These are phyloP conservation scores for Boletus rubescentipes DNA, from an alignment of 768 basidiomycete genomes.

Conservation along the genomic window DNA sequence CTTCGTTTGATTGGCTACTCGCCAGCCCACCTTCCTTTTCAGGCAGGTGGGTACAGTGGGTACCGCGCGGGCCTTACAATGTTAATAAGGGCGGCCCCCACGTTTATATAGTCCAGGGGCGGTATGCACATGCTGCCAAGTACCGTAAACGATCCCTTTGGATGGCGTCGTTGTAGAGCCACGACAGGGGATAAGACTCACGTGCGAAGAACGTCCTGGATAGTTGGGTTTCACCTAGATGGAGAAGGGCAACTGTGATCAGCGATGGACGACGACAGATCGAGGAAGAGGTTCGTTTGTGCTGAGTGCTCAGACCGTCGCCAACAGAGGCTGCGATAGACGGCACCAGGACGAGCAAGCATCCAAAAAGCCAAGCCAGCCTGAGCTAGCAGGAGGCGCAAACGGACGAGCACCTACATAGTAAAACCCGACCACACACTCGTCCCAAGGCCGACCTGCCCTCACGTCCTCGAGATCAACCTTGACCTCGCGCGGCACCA, in stretches of 20 bases:
- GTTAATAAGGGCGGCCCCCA: no score
- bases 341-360: not conserved
- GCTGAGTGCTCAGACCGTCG: not conserved
- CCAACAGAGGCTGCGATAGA: not conserved
- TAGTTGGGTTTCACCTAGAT: constrained; percentile 80
- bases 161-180: not conserved
- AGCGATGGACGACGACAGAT: constrained; percentile 1
- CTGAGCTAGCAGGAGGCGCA: not conserved
- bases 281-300: not conserved
- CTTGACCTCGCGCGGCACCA: constrained; percentile 15
- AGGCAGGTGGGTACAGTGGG: no score
- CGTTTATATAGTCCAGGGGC: no score
- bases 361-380: not conserved
- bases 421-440: constrained; percentile 74
- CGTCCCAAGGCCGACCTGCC: constrained; percentile 58
- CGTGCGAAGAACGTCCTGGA: constrained; percentile 87
- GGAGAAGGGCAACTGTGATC: not conserved
- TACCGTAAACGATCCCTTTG: not conserved
- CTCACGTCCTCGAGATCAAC: constrained; percentile 44
- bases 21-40: no score
- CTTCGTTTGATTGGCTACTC: no score
- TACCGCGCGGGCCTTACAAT: no score
- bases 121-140: no score
- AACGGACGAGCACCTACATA: constrained; percentile 49
- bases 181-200: constrained; percentile 40